A percentile compares a stretch with the other conserved stretches of the same genome.
These are phyloP conservation scores for Escovopsis sp. DNA, from an alignment of 2,329 filamentous ascomycete species.

Conservation along the genomic window DNA sequence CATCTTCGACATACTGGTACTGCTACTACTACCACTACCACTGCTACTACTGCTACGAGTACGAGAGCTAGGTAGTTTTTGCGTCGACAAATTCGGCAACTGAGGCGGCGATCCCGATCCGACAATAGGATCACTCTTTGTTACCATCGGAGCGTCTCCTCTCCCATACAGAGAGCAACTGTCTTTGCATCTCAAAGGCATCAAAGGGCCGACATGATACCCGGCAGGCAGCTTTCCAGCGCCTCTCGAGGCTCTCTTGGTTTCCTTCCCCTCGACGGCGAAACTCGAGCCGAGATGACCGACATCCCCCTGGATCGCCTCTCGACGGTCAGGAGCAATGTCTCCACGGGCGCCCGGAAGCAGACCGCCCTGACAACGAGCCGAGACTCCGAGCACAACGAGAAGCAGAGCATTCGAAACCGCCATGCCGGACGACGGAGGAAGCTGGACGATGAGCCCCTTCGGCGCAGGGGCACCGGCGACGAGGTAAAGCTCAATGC, in stretches of 20 bases:
- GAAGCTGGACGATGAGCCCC: conserved; percentile 25
- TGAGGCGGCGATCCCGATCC: too few relatives aligned
- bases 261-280: conserved; percentile 29
- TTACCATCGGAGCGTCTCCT: too few relatives aligned
- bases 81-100: too few relatives aligned
- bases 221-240: conserved; percentile 8
- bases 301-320: conserved; percentile 28
- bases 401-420: conserved; percentile 28
- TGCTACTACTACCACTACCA: too few relatives aligned
- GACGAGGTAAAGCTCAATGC: conserved; percentile 46
- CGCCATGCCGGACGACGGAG: conserved; percentile 32
- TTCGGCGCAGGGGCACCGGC: conserved; percentile 29
- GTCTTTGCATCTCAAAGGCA: too few relatives aligned
- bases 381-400: conserved; percentile 17
- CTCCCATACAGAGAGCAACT: too few relatives aligned
- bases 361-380: conserved; percentile 21
- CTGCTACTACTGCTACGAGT: too few relatives aligned
- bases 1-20: too few relatives aligned
- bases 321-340: conserved; percentile 38
- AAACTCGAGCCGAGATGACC: conserved; percentile 18
- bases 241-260: conserved; percentile 20
- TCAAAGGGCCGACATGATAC: conserved; percentile 3
- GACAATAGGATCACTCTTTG: too few relatives aligned
- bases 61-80: too few relatives aligned
- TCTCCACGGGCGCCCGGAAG: conserved; percentile 39